Evolutionary conservation across 768 basidiomycete species (phyloP), one percentile per base, ranked within the genome.

Genomic region (Leccinum subtestaceum): DNA sequence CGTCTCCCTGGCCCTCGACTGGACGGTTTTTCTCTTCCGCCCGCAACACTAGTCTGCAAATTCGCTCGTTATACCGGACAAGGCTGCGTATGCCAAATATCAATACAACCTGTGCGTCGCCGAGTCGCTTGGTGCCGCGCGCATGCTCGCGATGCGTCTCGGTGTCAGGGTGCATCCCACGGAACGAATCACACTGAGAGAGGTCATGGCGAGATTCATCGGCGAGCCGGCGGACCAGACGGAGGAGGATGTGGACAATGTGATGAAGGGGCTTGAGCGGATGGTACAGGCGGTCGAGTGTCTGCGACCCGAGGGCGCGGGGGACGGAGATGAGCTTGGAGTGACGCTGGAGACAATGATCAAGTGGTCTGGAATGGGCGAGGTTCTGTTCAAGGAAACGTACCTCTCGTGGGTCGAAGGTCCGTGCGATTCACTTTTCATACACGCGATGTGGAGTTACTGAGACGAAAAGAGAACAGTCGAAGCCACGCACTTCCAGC

Each of bases 101-200:
- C 81, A 86, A 48, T 95, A 95, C 77, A 96, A 97, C 68, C 79
- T 95, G 15, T 90, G 92, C 34, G 93, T 95, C 34, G 89, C 95
- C 17, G 94, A 97, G 72, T 91, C 88, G 0, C 85, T 93, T 19
- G 87, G 86, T 36, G 88, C 85, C 2, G 91, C 94, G 0, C 81
- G 89, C 25, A 77, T 93, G 5, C 80, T 97, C 12, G 85, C 86
- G 0, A 78, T 81, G 31, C 74, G 76, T 38, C 80, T 95, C 21
- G 80, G 25, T 2, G 60, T 90, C 15, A 13, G 61, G 1, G 69
- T 77, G 13, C 21, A 72, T 75, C 12, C 75, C 63, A 17, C 74
- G 72, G 59, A 72, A 70, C 84, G 79, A 60, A 76, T 89, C 38
- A 88, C 89, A 4, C 72, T 87, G 19, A 77, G 88, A 57, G 84